Conservation (phyloP, 2,329 filamentous ascomycete species). For the Zymoseptoria passerinii region DNA sequence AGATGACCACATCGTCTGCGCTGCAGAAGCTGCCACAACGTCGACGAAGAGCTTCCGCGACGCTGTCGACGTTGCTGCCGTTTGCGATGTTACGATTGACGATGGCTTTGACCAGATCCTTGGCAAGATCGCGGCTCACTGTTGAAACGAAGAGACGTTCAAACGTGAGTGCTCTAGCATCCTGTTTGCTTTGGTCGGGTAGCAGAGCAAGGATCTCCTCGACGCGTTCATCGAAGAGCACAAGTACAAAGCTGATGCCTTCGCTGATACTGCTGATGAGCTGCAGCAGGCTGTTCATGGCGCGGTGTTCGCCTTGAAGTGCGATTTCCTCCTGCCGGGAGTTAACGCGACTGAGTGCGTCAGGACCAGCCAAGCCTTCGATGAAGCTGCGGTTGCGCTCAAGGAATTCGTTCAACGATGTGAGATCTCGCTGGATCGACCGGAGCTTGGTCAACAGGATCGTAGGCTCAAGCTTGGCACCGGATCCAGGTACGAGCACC, state of each 20-base stretch:
- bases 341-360: constrained; percentile 67
- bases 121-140: constrained; percentile 79
- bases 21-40: constrained; percentile 97
- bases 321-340: constrained; percentile 87
- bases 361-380: constrained; percentile 84
- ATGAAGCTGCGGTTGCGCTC: constrained; percentile 84
- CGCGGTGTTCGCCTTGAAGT: constrained; percentile 87
- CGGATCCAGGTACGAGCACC: constrained; percentile 45
- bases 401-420: constrained; percentile 72
- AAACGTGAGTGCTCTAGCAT: constrained; percentile 71
- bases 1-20: constrained; percentile 92
- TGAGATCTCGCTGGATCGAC: constrained; percentile 70
- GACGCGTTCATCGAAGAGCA: constrained; percentile 88
- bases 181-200: constrained; percentile 59
- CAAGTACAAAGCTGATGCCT: constrained; percentile 90
- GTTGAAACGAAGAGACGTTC: constrained; percentile 75
- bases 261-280: constrained; percentile 88
- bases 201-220: constrained; percentile 77
- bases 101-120: constrained; percentile 91
- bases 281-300: constrained; percentile 74
- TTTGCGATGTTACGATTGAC: constrained; percentile 97
- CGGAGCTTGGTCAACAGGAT: constrained; percentile 61
- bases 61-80: constrained; percentile 93
- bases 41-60: constrained; percentile 85
- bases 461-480: constrained; percentile 56